Conservation (phyloP, 257 asterid species). For the Capsicum rhomboideum region DNA sequence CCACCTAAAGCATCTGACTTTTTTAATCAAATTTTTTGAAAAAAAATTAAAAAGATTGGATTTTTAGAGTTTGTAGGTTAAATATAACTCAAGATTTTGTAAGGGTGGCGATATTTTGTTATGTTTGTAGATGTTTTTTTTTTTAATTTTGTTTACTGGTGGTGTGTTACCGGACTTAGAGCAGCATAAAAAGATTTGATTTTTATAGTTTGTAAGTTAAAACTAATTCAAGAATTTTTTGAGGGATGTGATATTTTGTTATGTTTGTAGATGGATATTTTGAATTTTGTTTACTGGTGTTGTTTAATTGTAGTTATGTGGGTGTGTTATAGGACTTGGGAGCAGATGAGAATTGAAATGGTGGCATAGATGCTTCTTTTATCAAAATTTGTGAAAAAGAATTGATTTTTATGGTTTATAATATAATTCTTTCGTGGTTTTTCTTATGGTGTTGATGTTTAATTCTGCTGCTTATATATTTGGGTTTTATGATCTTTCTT, state of each 20-base stretch:
- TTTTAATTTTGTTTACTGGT: background rate
- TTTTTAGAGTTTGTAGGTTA: background rate
- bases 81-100: background rate
- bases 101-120: background rate
- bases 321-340: background rate
- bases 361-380: background rate
- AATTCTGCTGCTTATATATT: background rate
- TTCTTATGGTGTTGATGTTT: background rate
- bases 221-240: background rate
- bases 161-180: no score
- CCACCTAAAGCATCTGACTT: no score
- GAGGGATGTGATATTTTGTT: background rate
- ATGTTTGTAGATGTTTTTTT: background rate
- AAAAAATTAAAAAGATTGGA: background rate
- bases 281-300: background rate
- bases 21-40: background rate
- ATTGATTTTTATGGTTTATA: background rate
- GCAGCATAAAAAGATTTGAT: background rate
- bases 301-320: background rate
- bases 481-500: background rate
- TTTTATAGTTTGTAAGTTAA: background rate
- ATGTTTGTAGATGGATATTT: background rate
- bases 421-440: background rate
- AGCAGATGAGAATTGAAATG: background rate
- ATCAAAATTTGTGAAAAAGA: background rate